phyloP scores from a whole-genome alignment of 2,329 filamentous ascomycete species.

The Lecanicillium sp. region DNA sequence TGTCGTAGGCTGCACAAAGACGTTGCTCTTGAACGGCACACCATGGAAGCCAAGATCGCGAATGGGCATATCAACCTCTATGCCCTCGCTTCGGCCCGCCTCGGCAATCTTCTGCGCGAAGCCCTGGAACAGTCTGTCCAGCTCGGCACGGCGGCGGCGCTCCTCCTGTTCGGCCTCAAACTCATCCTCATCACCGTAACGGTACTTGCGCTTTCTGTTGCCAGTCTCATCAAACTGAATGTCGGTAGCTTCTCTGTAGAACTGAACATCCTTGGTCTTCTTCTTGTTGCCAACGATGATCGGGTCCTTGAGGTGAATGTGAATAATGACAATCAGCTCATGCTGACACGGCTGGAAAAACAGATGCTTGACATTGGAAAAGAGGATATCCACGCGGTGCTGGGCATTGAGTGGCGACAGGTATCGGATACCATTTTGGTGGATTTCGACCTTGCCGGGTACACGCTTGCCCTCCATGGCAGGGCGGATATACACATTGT shows the following conservation, averaged over 20 bases:
- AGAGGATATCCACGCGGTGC: constrained; percentile 85
- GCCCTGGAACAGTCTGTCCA: constrained; percentile 91
- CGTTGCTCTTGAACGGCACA: constrained; percentile 91
- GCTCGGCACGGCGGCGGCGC: constrained; percentile 77
- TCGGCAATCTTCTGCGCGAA: constrained; percentile 98
- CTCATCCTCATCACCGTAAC: constrained; percentile 96
- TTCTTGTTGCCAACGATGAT: constrained; percentile 96
- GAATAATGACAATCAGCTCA: constrained; percentile 95
- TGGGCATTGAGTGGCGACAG: constrained; percentile 72
- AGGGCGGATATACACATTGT: constrained; percentile 92
- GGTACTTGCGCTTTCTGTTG: constrained; percentile 94
- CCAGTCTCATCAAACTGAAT: constrained; percentile 99
- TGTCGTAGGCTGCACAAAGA: constrained; percentile 90
- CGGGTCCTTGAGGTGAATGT: constrained; percentile 94
- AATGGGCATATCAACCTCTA: constrained; percentile 94
- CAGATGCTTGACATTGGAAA: constrained; percentile 96
- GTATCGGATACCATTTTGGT: constrained; percentile 98
- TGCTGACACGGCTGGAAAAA: constrained; percentile 98
- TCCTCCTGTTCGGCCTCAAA: constrained; percentile 99
- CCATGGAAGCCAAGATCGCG: constrained; percentile 94
- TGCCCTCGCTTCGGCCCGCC: constrained; percentile 80
- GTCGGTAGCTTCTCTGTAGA: constrained; percentile 95
- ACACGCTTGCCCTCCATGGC: constrained; percentile 96
- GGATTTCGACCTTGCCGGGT: constrained; percentile 91
- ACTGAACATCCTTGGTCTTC: constrained; percentile 98